Evolutionary conservation across 805 yeast genomes (phyloP).

Genomic region (Middelhovenomyces tepae): DNA sequence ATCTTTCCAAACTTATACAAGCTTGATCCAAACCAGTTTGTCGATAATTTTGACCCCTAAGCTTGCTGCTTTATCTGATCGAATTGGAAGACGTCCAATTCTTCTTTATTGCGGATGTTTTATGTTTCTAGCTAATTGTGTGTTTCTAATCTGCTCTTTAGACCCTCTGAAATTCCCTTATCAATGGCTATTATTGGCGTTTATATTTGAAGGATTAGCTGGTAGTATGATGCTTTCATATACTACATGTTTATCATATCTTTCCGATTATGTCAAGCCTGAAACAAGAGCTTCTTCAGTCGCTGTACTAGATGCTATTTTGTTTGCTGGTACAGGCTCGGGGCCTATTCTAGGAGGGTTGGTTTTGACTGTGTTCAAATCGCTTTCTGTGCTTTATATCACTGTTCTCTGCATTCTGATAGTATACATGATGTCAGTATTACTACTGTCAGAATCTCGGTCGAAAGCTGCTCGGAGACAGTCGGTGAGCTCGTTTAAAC

Average conservation of each 20-base stretch:
- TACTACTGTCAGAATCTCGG: slow-evolving; percentile 16
- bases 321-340: slow-evolving; percentile 22
- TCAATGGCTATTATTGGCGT: slow-evolving; percentile 34
- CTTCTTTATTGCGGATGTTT: slow-evolving; percentile 23
- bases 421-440: slow-evolving; percentile 5
- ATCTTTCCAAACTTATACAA: slow-evolving; percentile 11
- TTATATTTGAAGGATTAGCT: slow-evolving; percentile 40
- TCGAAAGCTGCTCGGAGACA: slow-evolving; percentile 13
- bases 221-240: slow-evolving; percentile 56
- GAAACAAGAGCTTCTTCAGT: slow-evolving; percentile 37
- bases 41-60: slow-evolving; percentile 26
- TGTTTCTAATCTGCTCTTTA: slow-evolving; percentile 7
- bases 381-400: slow-evolving; percentile 10
- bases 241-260: slow-evolving; percentile 57
- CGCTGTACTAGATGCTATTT: slow-evolving; percentile 20
- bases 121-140: slow-evolving; percentile 12
- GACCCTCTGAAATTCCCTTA: slow-evolving; percentile 17
- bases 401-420: slow-evolving; percentile 7
- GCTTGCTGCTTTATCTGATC: slow-evolving; percentile 55
- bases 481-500: slow-evolving; percentile 10
- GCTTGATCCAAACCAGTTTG: slow-evolving; percentile 10
- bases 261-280: slow-evolving; percentile 64
- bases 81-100: slow-evolving; percentile 50
- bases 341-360: slow-evolving; percentile 22
- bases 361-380: slow-evolving; percentile 10